Evolutionary conservation across 2,329 filamentous ascomycete species (phyloP), one percentile per base, ranked within the genome.

Genomic region (Pyricularia grisea): DNA sequence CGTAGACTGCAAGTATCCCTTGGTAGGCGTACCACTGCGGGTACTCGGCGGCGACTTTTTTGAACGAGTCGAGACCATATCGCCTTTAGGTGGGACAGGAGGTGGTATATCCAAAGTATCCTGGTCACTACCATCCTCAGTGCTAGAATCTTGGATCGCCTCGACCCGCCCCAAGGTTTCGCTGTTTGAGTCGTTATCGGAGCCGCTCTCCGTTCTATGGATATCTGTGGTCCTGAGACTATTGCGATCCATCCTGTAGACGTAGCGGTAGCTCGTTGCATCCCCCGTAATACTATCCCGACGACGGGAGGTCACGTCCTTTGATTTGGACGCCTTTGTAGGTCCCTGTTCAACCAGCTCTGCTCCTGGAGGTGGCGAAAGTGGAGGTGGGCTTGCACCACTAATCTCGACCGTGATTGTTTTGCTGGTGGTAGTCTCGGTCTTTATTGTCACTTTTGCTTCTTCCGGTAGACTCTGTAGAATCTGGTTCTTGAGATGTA

Each of bases 351-450:
- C 85, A 20, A 90, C 77, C 10, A 90, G 79, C 73, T 89, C 86
- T 11, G 88, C 82, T 0, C 87, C 87, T 0, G 86, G 84, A 0
- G 87, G 84, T 1, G 86, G 84, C 1, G 83, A 79, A 1, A 90
- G 77, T 2, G 85, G 80, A 5, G 82, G 79, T 25, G 82, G 79
- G 4, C 83, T 79, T 0, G 85, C 85, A 31, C 86, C 86, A 17
- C 82, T 82, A 55, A 90, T 83, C 68, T 90, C 87, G 2, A 90
- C 87, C 0, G 88, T 89, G 72, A 90, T 87, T 17, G 82, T 89
- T 71, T 89, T 88, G 9, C 84, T 87, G 1, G 85, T 88, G 0
- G 82, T 83, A 0, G 87, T 86, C 2, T 84, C 83, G 6, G 86
- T 88, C 0, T 83, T 85, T 55, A 90, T 86, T 10, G 85, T 85